Conservation (phyloP, 371 early-diverging fungal species). For the Chytridiales sp. region DNA sequence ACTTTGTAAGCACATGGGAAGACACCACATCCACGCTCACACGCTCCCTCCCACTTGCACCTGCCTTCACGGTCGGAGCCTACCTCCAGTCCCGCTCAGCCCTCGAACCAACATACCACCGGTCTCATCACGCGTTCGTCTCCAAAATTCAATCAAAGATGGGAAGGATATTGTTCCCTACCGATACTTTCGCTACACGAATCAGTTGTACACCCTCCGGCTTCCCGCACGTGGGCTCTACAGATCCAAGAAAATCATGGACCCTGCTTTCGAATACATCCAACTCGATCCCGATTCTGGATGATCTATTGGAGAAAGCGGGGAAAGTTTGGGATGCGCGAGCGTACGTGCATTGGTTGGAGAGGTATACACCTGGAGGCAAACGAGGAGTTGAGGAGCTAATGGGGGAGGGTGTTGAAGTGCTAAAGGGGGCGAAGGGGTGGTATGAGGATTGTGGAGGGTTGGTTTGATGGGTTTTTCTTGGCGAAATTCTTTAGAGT, state of each 20-base stretch:
- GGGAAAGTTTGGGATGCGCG: slow-evolving; percentile 18
- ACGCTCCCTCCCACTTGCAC: slow-evolving; percentile 1
- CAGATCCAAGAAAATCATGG: slow-evolving; percentile 1
- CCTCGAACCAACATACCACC: neutral
- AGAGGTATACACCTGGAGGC: too few relatives aligned
- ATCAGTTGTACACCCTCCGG: slow-evolving; percentile 3
- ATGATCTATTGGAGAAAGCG: slow-evolving; percentile 9
- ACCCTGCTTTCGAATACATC: slow-evolving; percentile 29
- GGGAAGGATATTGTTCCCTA: too few relatives aligned
- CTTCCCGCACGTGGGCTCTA: neutral
- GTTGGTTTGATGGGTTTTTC: too few relatives aligned
- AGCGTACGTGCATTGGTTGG: slow-evolving; percentile 45
- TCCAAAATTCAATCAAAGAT: slow-evolving; percentile 3
- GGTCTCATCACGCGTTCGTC: neutral
- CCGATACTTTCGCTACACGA: slow-evolving; percentile 6
- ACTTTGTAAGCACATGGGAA: slow-evolving; percentile 7
- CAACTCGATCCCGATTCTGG: slow-evolving; percentile 17
- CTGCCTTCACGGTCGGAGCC: slow-evolving; percentile 1
- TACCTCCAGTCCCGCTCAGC: slow-evolving; percentile 3
- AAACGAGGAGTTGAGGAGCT: too few relatives aligned
- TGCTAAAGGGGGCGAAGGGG: too few relatives aligned
- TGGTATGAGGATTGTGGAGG: too few relatives aligned
- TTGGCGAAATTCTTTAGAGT: too few relatives aligned
- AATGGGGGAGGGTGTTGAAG: too few relatives aligned
- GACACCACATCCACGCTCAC: slow-evolving; percentile 8